phyloP scores from a whole-genome alignment of 208 protist species.

The Acanthamoeba lenticulata region DNA sequence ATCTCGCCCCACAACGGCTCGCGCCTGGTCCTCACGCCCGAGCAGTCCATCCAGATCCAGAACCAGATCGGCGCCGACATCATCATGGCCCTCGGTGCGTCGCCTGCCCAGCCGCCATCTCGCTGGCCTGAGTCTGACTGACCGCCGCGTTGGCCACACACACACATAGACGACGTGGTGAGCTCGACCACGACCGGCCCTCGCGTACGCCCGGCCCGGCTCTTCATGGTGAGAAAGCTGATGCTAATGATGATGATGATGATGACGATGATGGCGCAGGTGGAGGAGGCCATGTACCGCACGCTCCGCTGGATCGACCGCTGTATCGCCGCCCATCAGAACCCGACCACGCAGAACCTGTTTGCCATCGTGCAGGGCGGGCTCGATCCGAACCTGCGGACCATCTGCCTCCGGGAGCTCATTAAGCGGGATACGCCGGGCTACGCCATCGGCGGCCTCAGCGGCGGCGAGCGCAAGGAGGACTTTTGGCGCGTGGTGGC shows the following conservation, averaged over 20 bases:
- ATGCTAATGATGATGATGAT: not conserved
- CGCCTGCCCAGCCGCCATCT: not conserved
- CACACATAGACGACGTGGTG: conserved; percentile 64
- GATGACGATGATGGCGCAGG: not conserved
- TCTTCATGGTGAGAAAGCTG: not conserved
- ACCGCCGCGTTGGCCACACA: not conserved
- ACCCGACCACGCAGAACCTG: conserved; percentile 95
- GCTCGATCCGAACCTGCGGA: conserved; percentile 91
- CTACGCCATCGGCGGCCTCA: conserved; percentile 99
- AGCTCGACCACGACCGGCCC: conserved; percentile 80
- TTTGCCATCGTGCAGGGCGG: conserved; percentile 99
- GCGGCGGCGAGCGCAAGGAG: conserved; percentile 98
- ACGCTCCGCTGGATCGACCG: conserved; percentile 98
- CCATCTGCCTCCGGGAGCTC: conserved; percentile 94
- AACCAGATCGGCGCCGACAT: conserved; percentile 99
- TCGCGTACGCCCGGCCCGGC: not conserved
- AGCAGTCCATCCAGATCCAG: conserved; percentile 98
- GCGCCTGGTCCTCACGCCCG: conserved; percentile 96
- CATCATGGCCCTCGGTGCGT: conserved; percentile 99
- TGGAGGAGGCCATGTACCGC: conserved; percentile 94
- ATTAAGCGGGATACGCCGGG: conserved; percentile 93
- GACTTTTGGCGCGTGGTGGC: conserved; percentile 89
- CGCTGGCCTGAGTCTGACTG: too few relatives aligned
- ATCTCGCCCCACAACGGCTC: conserved; percentile 96
- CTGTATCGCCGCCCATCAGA: conserved; percentile 93